phyloP scores from a whole-genome alignment of 768 basidiomycete species.

The Podaxis rugospora region DNA sequence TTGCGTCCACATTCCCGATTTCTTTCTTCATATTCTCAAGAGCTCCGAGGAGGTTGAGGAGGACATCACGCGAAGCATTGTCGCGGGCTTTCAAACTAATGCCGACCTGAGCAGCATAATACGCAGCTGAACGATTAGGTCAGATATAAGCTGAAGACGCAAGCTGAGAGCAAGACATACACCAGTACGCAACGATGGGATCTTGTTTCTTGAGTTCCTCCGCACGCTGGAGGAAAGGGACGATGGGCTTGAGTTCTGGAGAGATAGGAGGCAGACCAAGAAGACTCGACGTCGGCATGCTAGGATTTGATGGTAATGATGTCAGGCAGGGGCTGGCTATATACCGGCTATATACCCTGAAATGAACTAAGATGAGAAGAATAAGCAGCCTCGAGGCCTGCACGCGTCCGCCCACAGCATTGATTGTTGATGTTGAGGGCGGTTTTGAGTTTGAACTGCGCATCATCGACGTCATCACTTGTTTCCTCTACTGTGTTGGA shows the following conservation, averaged over 20 bases:
- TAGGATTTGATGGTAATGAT: slow-evolving; percentile 1
- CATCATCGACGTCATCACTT: slow-evolving; percentile 8
- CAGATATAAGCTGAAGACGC: slow-evolving; percentile 7
- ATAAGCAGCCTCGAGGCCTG: slow-evolving; percentile 15
- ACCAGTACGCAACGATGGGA: slow-evolving; percentile 93
- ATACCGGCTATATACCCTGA: slow-evolving; percentile 3
- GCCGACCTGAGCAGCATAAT: slow-evolving; percentile 88
- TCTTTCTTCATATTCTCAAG: slow-evolving; percentile 81
- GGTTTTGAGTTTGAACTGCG: not conserved
- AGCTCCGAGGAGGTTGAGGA: slow-evolving; percentile 67
- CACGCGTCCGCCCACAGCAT: slow-evolving; percentile 10
- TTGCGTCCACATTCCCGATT: slow-evolving; percentile 71
- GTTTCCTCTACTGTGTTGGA: not conserved
- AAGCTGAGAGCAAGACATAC: slow-evolving; percentile 40
- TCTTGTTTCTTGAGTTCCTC: slow-evolving; percentile 82
- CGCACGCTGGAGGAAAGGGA: slow-evolving; percentile 85
- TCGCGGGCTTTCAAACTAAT: slow-evolving; percentile 72
- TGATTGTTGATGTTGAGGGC: not conserved
- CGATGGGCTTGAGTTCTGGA: slow-evolving; percentile 57
- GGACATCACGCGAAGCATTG: slow-evolving; percentile 55
- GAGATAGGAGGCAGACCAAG: slow-evolving; percentile 61
- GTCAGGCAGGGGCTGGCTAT: not conserved
- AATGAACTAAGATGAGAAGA: not conserved
- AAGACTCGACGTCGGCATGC: slow-evolving; percentile 28
- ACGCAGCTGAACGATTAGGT: slow-evolving; percentile 56